Evolutionary conservation across 1,284 basidiomycete species (phyloP).

Genomic region (Butyriboletus appendiculatus): DNA sequence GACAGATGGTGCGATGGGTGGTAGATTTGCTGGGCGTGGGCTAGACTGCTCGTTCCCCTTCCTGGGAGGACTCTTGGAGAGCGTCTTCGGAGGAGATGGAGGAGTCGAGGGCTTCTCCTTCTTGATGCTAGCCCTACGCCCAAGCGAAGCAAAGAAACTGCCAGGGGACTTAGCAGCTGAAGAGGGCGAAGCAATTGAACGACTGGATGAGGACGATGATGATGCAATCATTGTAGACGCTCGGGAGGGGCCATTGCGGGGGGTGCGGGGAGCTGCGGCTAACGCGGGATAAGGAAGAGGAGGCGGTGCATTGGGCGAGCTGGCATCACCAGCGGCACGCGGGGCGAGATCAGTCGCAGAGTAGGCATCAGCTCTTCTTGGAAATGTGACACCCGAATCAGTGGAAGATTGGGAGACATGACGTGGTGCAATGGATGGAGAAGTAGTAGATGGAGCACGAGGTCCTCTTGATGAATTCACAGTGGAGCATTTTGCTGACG

Average conservation of each 20-base stretch:
- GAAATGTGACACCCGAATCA: conserved; percentile 76
- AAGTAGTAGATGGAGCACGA: conserved; percentile 34
- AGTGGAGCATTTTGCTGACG: conserved; percentile 25
- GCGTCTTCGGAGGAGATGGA: conserved; percentile 38
- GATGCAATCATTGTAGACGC: conserved; percentile 34
- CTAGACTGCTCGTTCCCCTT: conserved; percentile 31
- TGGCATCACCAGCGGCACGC: conserved; percentile 44
- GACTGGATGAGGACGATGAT: conserved; percentile 37
- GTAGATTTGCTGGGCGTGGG: conserved; percentile 41
- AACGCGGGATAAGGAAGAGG: conserved; percentile 77
- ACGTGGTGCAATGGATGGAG: conserved; percentile 50
- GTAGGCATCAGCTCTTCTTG: conserved; percentile 72
- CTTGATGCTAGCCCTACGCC: conserved; percentile 64
- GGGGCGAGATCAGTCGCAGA: conserved; percentile 70
- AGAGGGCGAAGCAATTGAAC: conserved; percentile 33
- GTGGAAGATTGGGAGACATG: conserved; percentile 70
- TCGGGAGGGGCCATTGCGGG: conserved; percentile 30
- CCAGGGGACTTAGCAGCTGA: conserved; percentile 44
- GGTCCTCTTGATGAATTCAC: conserved; percentile 26
- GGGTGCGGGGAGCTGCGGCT: conserved; percentile 35
- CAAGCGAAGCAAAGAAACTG: conserved; percentile 74
- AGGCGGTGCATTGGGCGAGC: conserved; percentile 56
- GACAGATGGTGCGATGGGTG: conserved; percentile 48
- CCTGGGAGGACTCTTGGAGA: conserved; percentile 46
- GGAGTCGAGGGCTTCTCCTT: conserved; percentile 36